Evolutionary conservation across 352 stramenopile genomes (phyloP), one percentile per base, ranked within the genome.

Genomic region (Pythium pectinolyticum): DNA sequence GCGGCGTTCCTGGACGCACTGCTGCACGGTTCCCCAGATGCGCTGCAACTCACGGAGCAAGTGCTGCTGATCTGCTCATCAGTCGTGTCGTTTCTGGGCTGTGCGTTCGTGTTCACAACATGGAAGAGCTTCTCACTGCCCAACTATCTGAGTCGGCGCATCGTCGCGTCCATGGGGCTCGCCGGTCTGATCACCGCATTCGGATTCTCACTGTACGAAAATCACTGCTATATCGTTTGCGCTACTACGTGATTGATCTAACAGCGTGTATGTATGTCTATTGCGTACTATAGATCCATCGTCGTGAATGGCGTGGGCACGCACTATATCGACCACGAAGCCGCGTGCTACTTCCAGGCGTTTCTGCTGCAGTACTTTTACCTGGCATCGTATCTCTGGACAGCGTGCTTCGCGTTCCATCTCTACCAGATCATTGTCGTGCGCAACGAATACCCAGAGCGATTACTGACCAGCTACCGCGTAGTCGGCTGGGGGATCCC

Each of bases 371-470:
- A 91, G 67, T 94, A 90, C 62, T 92, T 90, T 49, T 89, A 89
- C 63, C 64, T 94, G 28, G 80, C 86, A 40, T 92, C 82, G 32
- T 93, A 91, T 57, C 66, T 94, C 52, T 94, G 86, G 86, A 94
- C 86, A 0, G 75, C 71, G 2, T 94, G 86, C 72, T 94, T 94
- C 50, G 86, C 86, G 31, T 92, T 92, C 53, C 82, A 94, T 65
- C 73, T 94, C 58, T 94, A 90, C 72, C 83, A 92, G 66, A 90
- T 94, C 76, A 88, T 94, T 49, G 81, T 91, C 40, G 82, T 88
- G 53, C 70, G 78, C 67, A 90, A 92, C 49, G 83, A 92, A 43
- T 89, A 90, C 60, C 81, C 83, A 2, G 80, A 92, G 61, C 63
- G 75, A 49, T 80, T 84, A 34, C 60, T 90, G n/a, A 75, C 67